A percentile compares a stretch with the other conserved stretches of the same genome.
Evolutionary conservation across 169 alveolate species (phyloP).

Genomic region (Blepharisma undulans): DNA sequence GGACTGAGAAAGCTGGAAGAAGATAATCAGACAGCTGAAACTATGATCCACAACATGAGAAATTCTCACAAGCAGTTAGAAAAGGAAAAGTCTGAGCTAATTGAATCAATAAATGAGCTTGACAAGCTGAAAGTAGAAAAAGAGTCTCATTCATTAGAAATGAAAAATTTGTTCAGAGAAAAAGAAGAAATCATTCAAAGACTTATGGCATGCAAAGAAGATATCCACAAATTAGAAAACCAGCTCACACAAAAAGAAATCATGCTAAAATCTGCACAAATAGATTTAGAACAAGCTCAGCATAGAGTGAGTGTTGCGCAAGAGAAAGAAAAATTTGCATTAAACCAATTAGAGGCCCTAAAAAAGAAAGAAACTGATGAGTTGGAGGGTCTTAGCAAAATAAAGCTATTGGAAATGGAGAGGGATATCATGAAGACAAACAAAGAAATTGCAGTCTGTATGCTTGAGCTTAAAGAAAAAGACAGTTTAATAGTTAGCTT

Average conservation of each 20-base stretch:
- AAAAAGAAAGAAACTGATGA: background rate
- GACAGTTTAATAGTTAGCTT: background rate
- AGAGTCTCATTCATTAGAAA: slow-evolving; percentile 4
- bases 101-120: background rate
- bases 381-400: background rate
- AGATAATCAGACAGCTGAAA: background rate
- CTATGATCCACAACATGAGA: background rate
- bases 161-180: slow-evolving; percentile 32
- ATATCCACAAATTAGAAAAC: background rate
- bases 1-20: background rate
- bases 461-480: slow-evolving; percentile 22
- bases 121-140: slow-evolving; percentile 9
- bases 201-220: slow-evolving; percentile 23
- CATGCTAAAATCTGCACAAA: background rate
- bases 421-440: slow-evolving; percentile 32
- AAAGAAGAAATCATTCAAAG: slow-evolving; percentile 34
- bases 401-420: slow-evolving; percentile 21
- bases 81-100: background rate
- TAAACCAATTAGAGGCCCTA: background rate
- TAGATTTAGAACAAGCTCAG: slow-evolving; percentile 20
- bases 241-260: background rate
- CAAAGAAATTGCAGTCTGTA: background rate
- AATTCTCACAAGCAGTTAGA: background rate
- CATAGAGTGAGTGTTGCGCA: background rate
- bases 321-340: slow-evolving; percentile 33